Conservation (phyloP, 2,329 filamentous ascomycete species). For the Trichoderma sp. region DNA sequence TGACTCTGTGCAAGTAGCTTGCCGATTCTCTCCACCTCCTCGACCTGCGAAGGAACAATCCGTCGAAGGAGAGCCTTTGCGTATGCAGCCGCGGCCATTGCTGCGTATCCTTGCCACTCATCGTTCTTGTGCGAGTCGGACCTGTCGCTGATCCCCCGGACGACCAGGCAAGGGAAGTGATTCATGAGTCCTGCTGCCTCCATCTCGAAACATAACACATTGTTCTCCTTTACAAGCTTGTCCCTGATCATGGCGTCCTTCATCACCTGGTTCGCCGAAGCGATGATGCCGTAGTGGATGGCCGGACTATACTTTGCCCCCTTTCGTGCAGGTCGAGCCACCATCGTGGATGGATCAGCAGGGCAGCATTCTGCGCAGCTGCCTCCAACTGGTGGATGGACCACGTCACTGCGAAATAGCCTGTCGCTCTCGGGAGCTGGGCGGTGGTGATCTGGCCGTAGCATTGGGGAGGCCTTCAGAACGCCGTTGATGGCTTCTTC, state of each 20-base stretch:
- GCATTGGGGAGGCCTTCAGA: too few relatives aligned
- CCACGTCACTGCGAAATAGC: neutral
- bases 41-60: conserved; percentile 16
- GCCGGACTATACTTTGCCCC: conserved; percentile 16
- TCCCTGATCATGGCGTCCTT: neutral
- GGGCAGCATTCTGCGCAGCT: neutral
- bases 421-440: neutral
- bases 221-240: neutral
- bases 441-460: too few relatives aligned
- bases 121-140: conserved; percentile 27
- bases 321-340: conserved; percentile 14
- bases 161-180: conserved; percentile 38
- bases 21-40: neutral
- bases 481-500: neutral
- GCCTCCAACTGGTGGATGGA: neutral
- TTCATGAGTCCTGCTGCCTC: neutral
- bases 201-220: conserved; percentile 21
- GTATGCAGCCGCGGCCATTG: conserved; percentile 38
- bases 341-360: neutral
- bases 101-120: conserved; percentile 42
- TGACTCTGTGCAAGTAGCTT: neutral
- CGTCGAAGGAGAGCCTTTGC: conserved; percentile 31
- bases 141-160: conserved; percentile 41
- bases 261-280: neutral
- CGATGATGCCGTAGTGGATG: conserved; percentile 10